These are phyloP conservation scores for Silene coronaria DNA, from an alignment of 179 eudicot species.

Conservation along the genomic window DNA sequence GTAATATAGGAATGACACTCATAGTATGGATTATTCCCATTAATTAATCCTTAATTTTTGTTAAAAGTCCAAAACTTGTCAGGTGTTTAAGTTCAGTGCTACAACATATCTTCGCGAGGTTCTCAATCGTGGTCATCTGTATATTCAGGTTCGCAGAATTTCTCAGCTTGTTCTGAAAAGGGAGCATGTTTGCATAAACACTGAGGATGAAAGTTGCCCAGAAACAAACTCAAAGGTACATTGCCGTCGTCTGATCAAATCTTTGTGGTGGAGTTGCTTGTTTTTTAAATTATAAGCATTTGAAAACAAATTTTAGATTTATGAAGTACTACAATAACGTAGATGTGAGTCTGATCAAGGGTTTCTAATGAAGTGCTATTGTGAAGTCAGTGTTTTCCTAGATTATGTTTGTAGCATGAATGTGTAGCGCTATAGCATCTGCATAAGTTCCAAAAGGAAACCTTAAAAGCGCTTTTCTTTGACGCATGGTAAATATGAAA, in stretches of 20 bases:
- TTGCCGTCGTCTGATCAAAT: neutral
- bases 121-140: conserved; percentile 12
- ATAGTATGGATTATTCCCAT: no score
- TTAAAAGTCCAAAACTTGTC: conserved; percentile 1
- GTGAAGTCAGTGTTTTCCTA: neutral
- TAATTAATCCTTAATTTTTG: neutral
- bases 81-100: neutral
- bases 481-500: no score
- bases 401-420: conserved; percentile 2
- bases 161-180: conserved; percentile 87
- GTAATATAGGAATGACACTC: no score
- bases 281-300: neutral
- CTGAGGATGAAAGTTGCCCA: conserved; percentile 54
- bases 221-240: conserved; percentile 69
- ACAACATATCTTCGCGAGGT: neutral
- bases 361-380: neutral
- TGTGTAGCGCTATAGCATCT: no score
- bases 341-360: neutral
- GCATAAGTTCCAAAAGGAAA: no score
- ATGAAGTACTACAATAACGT: neutral
- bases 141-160: conserved; percentile 75
- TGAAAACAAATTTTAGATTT: neutral
- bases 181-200: conserved; percentile 69
- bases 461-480: no score
- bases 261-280: conserved; percentile 1